These are phyloP conservation scores for Physcomitrium patens DNA, from an alignment of 225 moss, liverwort and hornwort species.

Conservation along the genomic window DNA sequence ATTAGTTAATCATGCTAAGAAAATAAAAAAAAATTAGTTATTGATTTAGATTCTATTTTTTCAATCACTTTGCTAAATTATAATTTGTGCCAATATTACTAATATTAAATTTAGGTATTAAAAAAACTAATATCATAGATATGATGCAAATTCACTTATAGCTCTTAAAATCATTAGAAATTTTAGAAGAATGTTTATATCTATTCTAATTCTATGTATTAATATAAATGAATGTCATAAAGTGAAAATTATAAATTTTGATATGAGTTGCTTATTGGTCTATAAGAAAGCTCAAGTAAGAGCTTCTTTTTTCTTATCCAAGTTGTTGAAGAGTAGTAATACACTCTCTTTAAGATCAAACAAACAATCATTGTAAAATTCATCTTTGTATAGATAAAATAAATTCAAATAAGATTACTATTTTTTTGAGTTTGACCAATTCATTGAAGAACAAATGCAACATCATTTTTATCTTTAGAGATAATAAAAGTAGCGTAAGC, in stretches of 20 bases:
- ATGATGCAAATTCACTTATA: too few relatives aligned
- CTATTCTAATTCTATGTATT: background rate
- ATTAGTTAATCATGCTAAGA: slow-evolving; percentile 43
- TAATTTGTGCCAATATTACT: slow-evolving; percentile 42
- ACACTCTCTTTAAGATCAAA: slow-evolving; percentile 58
- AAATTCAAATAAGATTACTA: background rate
- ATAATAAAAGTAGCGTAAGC: too few relatives aligned
- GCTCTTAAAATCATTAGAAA: background rate
- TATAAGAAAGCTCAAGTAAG: slow-evolving; percentile 52
- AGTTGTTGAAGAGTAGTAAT: slow-evolving; percentile 52
- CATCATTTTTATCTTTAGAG: too few relatives aligned
- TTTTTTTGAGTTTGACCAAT: too few relatives aligned
- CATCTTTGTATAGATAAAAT: slow-evolving; percentile 45
- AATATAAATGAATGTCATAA: background rate
- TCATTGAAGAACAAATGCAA: too few relatives aligned
- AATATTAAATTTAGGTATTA: background rate
- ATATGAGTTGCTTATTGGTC: slow-evolving; percentile 55
- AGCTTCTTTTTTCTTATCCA: slow-evolving; percentile 52
- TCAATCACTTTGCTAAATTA: slow-evolving; percentile 36
- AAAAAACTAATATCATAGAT: too few relatives aligned
- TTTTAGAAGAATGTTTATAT: background rate
- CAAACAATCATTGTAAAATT: slow-evolving; percentile 70
- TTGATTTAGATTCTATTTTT: slow-evolving; percentile 67
- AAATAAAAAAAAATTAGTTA: slow-evolving; percentile 58
- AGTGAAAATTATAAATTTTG: slow-evolving; percentile 37